Base-by-base conservation (phyloP, 768 basidiomycete species). In the Dioszegia hungarica region DNA sequence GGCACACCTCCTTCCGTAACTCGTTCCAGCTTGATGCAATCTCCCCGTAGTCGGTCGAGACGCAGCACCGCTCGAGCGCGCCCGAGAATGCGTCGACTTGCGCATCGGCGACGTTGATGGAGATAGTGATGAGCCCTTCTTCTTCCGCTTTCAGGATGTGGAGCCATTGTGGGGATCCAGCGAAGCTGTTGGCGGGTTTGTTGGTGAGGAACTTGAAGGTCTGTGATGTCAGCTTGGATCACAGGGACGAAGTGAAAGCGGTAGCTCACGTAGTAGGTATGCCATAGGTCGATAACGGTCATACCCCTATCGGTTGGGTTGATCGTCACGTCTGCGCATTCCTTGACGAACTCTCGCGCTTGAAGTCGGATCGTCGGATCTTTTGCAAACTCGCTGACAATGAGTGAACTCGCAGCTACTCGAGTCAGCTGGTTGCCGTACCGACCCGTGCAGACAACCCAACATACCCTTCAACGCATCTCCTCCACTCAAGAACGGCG, bases 201-300 rank as follows among this genome's bases (percentile, higher is more conserved):
- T 86, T 81, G 25, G 81, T 79, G 27, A 97, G 81, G 77, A 97
- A 98, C 80, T 98, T 98, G 83, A 98, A 98, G 66, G 84, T 86
- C 94, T 99, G 66, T 10, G 10, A 17, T 17, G 33, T 60, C 41
- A 57, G 58, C 50, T 22, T 34, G 24, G 17, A n/a, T 0, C 45
- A 20, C 22, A 12, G 22, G 11, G 10, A 37, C 31, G 20, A 22
- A 46, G 9, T 43, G 14, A 15, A 15, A 60, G 25, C 14, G 56
- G 31, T 4, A 10, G 73, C 79, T 56, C 48, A 80, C 81, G 61
- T 78, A 77, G 65, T 79, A 81, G 4, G 79, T 73, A 59, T 82
- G 80, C 50, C 76, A 75, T 36, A 79, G 70, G 59, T 82, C 80
- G 29, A 82, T 81, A 51, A 79, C 78, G 25, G 62, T 61, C 59